Evolutionary conservation across 306 rosid species (phyloP).

Genomic region (Corylus heterophylla): DNA sequence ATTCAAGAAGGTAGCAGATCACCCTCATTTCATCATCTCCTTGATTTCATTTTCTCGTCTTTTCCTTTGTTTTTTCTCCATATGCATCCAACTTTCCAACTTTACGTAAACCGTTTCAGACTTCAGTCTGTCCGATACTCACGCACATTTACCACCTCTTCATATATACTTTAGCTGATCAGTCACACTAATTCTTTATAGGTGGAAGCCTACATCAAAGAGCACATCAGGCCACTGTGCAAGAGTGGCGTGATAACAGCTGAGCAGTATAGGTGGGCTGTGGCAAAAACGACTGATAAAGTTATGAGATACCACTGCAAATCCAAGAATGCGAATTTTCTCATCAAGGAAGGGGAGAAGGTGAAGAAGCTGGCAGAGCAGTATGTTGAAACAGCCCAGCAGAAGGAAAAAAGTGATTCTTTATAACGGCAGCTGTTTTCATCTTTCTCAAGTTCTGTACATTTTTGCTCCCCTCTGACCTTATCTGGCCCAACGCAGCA

Average conservation of each 20-base stretch:
- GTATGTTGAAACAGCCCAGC: slow-evolving; percentile 80
- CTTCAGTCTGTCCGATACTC: neutral
- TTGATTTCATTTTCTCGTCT: neutral
- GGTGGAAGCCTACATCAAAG: slow-evolving; percentile 95
- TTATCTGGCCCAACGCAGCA: slow-evolving; percentile 19
- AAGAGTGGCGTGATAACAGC: slow-evolving; percentile 88
- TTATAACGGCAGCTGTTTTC: slow-evolving; percentile 12
- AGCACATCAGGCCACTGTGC: slow-evolving; percentile 91
- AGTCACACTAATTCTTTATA: slow-evolving; percentile 32
- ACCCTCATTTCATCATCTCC: slow-evolving; percentile 15
- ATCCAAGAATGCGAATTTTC: slow-evolving; percentile 87
- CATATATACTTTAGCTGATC: slow-evolving; percentile 11
- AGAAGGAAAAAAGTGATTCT: slow-evolving; percentile 50
- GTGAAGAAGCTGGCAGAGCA: slow-evolving; percentile 96
- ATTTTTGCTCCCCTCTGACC: slow-evolving; percentile 4
- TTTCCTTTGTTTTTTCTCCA: neutral
- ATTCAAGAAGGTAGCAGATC: slow-evolving; percentile 57
- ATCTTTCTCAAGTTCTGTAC: slow-evolving; percentile 10
- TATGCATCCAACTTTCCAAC: neutral
- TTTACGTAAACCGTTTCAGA: neutral
- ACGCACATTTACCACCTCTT: neutral
- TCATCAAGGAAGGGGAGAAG: slow-evolving; percentile 96
- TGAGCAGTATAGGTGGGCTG: slow-evolving; percentile 95
- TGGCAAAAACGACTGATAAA: slow-evolving; percentile 79
- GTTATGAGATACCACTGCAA: slow-evolving; percentile 87